Conservation (phyloP, 1,284 basidiomycete species). For the Malassezia sp. region DNA sequence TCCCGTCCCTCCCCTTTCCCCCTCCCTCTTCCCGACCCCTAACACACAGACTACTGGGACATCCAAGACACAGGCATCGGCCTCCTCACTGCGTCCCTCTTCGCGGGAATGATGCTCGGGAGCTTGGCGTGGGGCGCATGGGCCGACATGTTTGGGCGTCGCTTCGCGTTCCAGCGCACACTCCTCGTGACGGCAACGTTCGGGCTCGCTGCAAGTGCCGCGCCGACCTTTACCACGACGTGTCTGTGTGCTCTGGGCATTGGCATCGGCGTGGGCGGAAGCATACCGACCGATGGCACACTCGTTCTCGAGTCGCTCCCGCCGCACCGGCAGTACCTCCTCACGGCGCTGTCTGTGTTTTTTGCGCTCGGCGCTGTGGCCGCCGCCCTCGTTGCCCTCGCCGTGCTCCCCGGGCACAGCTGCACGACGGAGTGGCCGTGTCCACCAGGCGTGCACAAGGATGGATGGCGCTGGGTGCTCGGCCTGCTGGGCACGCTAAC, state of each 20-base stretch:
- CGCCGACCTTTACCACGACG: conserved; percentile 61
- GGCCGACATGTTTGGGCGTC: conserved; percentile 57
- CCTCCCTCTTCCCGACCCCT: too few species aligned
- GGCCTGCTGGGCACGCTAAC: conserved; percentile 9
- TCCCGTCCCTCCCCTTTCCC: too few species aligned
- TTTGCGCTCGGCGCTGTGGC: conserved; percentile 35
- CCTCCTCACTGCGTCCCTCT: conserved; percentile 64
- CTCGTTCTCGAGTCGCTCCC: conserved; percentile 89
- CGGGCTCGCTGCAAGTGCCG: conserved; percentile 62
- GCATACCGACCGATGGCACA: conserved; percentile 90
- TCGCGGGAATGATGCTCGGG: conserved; percentile 91
- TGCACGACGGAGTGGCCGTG: background rate
- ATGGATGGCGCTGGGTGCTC: conserved; percentile 25
- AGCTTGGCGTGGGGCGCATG: conserved; percentile 53
- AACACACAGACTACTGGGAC: conserved; percentile 54
- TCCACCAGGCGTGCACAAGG: background rate
- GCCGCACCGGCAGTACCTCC: conserved; percentile 74
- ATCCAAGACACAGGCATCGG: conserved; percentile 67
- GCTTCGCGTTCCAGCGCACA: conserved; percentile 79
- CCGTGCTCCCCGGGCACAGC: conserved; percentile 20
- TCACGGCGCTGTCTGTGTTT: conserved; percentile 88
- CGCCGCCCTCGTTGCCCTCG: conserved; percentile 19
- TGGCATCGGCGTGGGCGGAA: conserved; percentile 70
- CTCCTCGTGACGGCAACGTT: conserved; percentile 80
- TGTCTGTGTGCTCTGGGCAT: conserved; percentile 73